A percentile compares a stretch with the other conserved stretches of the same genome.
phyloP scores from a whole-genome alignment of 495 filamentous ascomycete species.

The Arthonia radiata region DNA sequence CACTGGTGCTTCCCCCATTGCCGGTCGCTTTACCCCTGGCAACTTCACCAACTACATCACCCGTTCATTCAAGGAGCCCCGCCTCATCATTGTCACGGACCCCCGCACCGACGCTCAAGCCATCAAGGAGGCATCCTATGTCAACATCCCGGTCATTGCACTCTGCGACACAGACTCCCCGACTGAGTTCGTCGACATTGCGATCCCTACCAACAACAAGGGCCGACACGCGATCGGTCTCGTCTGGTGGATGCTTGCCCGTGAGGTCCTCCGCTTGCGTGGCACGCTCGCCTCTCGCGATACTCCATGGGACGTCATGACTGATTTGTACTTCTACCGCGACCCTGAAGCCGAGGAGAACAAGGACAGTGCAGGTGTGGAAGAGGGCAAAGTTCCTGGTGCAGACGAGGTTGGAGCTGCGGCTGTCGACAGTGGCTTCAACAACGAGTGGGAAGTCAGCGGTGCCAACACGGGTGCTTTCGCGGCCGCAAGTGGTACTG shows the following conservation, averaged over 20 bases:
- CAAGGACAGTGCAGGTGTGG: conserved; percentile 37
- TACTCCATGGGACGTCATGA: conserved; percentile 93
- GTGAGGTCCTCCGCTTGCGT: conserved; percentile 95
- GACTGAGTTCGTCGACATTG: conserved; percentile 97
- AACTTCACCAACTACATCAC: conserved; percentile 99
- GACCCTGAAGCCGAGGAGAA: conserved; percentile 96
- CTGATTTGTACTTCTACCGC: conserved; percentile 99
- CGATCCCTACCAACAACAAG: conserved; percentile 99
- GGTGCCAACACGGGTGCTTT: conserved; percentile 30
- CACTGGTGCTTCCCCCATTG: conserved; percentile 93
- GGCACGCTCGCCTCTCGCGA: conserved; percentile 87
- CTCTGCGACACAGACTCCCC: conserved; percentile 98
- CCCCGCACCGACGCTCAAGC: conserved; percentile 98
- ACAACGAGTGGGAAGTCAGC: conserved; percentile 47
- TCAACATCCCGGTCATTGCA: conserved; percentile 98
- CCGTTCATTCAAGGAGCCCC: conserved; percentile 99
- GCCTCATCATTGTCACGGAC: conserved; percentile 97
- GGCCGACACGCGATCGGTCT: conserved; percentile 94
- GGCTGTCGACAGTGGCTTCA: conserved; percentile 63
- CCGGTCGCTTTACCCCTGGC: conserved; percentile 97
- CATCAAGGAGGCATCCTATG: conserved; percentile 98
- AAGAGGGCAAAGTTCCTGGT: conserved; percentile 35
- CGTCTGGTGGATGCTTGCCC: conserved; percentile 98
- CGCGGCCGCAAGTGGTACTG: conserved; percentile 32
- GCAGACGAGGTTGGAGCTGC: conserved; percentile 64